Evolutionary conservation across 805 yeast genomes (phyloP).

Genomic region (Barnettozyma populi): DNA sequence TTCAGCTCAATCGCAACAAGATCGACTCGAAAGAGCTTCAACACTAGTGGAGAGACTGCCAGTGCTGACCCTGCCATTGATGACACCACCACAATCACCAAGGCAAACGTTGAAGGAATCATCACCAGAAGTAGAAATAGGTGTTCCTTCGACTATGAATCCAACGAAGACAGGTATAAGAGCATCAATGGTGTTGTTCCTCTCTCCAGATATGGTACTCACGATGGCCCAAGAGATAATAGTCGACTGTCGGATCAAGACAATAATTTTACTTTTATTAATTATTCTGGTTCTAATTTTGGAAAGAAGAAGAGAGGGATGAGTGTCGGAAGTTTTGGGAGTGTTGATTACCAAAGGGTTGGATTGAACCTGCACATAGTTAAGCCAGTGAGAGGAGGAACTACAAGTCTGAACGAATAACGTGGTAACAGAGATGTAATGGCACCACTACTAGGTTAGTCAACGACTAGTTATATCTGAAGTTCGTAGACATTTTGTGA

Average conservation of each 20-base stretch:
- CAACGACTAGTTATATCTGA: background rate
- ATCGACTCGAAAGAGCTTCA: conserved; percentile 4
- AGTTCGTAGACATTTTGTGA: background rate
- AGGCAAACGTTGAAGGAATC: background rate
- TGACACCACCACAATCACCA: background rate
- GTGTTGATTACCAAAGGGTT: conserved; percentile 21
- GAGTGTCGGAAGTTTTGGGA: background rate
- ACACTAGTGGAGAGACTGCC: background rate
- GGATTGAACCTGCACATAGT: conserved; percentile 57
- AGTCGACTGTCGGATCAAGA: background rate
- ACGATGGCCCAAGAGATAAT: background rate
- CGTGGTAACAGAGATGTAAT: background rate
- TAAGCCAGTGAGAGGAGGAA: conserved; percentile 50
- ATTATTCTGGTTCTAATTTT: conserved; percentile 4
- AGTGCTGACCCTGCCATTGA: background rate
- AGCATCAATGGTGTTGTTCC: background rate
- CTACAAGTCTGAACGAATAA: conserved; percentile 4
- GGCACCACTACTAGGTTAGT: background rate
- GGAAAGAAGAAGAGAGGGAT: background rate
- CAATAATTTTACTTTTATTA: background rate
- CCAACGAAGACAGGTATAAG: background rate
- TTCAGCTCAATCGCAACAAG: conserved; percentile 6
- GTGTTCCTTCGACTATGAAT: background rate
- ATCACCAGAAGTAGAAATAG: background rate
- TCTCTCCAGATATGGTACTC: background rate